Percentiles rank a stretch among this genome's conserved stretches.
phyloP scores from a whole-genome alignment of 495 filamentous ascomycete genomes.

The Penicillium arizonense region DNA sequence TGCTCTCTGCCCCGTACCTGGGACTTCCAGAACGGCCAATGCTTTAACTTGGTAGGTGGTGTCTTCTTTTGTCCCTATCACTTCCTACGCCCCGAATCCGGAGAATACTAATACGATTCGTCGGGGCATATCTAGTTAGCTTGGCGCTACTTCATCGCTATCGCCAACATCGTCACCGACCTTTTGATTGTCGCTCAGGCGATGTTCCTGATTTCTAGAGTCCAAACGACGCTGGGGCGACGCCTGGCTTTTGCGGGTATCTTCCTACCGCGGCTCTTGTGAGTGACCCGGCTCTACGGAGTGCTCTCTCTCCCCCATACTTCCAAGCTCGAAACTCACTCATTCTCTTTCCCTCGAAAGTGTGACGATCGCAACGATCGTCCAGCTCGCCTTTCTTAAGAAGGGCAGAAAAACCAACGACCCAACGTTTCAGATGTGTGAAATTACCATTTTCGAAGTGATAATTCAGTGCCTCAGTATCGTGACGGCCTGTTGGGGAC shows the following conservation, averaged over 20 bases:
- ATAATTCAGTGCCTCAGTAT: constrained; percentile 19
- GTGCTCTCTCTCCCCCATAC: neutral
- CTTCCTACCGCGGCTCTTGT: constrained; percentile 25
- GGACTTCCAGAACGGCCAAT: constrained; percentile 23
- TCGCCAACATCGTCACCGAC: constrained; percentile 25
- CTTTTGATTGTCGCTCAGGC: constrained; percentile 23
- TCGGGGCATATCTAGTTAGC: constrained; percentile 8
- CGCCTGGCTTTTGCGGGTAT: constrained; percentile 24
- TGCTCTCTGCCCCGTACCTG: constrained; percentile 22
- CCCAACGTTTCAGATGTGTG: constrained; percentile 13
- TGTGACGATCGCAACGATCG: constrained; percentile 17
- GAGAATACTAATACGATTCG: neutral
- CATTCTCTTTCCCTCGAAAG: constrained; percentile 6
- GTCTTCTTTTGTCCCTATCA: neutral
- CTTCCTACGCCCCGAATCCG: neutral
- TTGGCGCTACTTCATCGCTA: constrained; percentile 23
- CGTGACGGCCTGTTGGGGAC: constrained; percentile 23
- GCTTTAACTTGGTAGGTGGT: constrained; percentile 21
- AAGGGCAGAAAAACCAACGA: constrained; percentile 10
- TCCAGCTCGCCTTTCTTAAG: constrained; percentile 13
- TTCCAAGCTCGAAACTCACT: neutral
- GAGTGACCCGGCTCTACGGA: neutral
- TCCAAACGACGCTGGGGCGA: constrained; percentile 19
- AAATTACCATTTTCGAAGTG: constrained; percentile 11
- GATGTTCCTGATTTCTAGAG: constrained; percentile 18